phyloP scores from a whole-genome alignment of 148 eudicot species.

The Camellia granthamiana region DNA sequence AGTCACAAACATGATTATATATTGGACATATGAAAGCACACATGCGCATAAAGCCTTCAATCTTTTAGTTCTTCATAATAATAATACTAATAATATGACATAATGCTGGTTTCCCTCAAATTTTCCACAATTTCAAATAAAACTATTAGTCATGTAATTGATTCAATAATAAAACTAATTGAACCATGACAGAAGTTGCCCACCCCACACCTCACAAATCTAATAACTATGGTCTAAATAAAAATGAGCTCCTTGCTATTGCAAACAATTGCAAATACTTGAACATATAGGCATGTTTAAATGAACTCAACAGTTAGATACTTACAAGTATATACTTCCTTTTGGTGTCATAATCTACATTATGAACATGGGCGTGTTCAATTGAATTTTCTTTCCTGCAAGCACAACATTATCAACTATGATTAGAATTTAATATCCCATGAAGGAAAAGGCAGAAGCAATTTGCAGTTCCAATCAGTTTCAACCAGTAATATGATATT shows the following conservation, averaged over 20 bases:
- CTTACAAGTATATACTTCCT: conserved; percentile 81
- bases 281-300: neutral
- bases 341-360: conserved; percentile 74
- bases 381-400: conserved; percentile 84
- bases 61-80: neutral
- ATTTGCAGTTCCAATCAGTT: conserved; percentile 3
- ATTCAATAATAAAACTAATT: neutral
- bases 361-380: conserved; percentile 77
- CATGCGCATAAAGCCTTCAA: neutral
- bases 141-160: neutral
- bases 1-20: neutral
- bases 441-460: conserved; percentile 9
- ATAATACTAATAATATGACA: neutral
- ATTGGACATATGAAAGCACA: neutral
- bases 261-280: neutral
- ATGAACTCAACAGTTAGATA: conserved; percentile 17
- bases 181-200: neutral
- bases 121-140: neutral
- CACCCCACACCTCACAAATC: no score
- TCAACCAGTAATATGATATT: neutral
- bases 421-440: conserved; percentile 16
- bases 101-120: neutral
- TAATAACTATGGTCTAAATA: neutral
- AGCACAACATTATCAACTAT: conserved; percentile 20
- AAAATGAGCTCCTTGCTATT: neutral